Evolutionary conservation across 176 grass and related monocot species (phyloP).

Genomic region (bread wheat (Triticum aestivum)): IWGSC_CS_RefSeq_v2.1 NC_057811.1:393595215-393595714

Average conservation of each 20-base stretch:
- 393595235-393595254: constrained; percentile 38
- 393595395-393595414: constrained; percentile 32
- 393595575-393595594: not conserved
- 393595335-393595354: not conserved
- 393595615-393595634: not conserved
- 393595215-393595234: constrained; percentile 43
- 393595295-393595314: constrained; percentile 52
- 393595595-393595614: not conserved
- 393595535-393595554: not conserved
- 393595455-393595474: not conserved
- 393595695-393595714: not conserved
- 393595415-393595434: constrained; percentile 36
- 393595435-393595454: constrained; percentile 23
- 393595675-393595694: not conserved
- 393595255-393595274: constrained; percentile 58
- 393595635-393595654: not conserved
- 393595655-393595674: not conserved
- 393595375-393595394: constrained; percentile 24
- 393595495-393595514: not conserved
- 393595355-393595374: constrained; percentile 23
- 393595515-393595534: not conserved
- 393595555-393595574: not conserved
- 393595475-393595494: constrained; percentile 4
- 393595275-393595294: constrained; percentile 37
- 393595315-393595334: constrained; percentile 10